These are phyloP conservation scores for Tetradesmus obliquus DNA, from an alignment of 139 green algal genomes.

Conservation along the genomic window DNA sequence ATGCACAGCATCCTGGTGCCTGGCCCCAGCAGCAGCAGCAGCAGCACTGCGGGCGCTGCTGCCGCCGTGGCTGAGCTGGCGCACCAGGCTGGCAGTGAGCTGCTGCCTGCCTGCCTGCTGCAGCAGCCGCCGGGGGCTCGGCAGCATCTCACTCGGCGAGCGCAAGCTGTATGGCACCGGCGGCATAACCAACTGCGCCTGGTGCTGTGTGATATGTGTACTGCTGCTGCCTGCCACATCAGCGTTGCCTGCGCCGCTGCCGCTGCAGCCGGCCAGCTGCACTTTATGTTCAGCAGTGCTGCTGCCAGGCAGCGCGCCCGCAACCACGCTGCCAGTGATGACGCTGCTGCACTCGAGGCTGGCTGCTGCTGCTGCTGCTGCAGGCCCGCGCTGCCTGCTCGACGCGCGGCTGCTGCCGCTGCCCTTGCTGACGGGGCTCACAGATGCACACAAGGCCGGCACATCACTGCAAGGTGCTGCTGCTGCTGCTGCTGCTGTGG, in stretches of 20 bases:
- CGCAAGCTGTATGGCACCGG: background rate
- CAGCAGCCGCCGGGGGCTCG: background rate
- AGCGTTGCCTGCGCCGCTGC: background rate
- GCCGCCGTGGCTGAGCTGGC: background rate
- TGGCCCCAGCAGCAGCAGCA: background rate
- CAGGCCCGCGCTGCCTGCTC: background rate
- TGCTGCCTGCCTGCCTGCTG: conserved; percentile 8
- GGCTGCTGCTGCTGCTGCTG: background rate
- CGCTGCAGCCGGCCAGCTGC: background rate
- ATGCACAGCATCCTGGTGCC: background rate
- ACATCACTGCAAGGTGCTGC: background rate
- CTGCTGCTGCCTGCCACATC: background rate
- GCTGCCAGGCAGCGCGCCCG: background rate
- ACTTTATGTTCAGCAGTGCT: background rate
- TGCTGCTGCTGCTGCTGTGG: conserved; percentile 3
- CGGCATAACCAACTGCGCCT: background rate
- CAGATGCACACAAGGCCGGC: background rate
- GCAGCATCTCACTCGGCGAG: background rate
- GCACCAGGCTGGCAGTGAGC: background rate
- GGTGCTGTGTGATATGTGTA: background rate
- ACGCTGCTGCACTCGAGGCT: background rate
- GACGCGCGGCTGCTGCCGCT: background rate
- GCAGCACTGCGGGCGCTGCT: background rate
- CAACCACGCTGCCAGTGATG: background rate
- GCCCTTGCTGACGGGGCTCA: background rate